Conservation (phyloP, 2,329 filamentous ascomycete genomes). For the Rutstroemia sp. region DNA sequence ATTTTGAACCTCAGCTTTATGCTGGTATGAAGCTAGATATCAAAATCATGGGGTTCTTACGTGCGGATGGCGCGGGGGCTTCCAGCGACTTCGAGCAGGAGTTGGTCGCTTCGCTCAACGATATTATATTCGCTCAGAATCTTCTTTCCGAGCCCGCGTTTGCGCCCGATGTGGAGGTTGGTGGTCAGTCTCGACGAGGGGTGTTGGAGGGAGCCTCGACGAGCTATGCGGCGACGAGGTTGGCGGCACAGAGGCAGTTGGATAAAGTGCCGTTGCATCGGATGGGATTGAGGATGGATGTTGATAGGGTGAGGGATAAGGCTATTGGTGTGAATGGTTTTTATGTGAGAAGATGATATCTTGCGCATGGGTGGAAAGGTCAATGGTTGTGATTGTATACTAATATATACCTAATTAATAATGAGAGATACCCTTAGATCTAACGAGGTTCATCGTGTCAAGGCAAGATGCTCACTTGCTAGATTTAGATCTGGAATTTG, state of each 20-base stretch:
- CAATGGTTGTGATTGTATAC: too few species aligned
- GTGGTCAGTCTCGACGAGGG: conserved; percentile 34
- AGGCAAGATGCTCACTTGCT: too few species aligned
- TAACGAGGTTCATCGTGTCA: too few species aligned
- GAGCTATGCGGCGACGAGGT: conserved; percentile 40
- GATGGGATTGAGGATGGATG: conserved; percentile 48
- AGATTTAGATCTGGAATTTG: too few species aligned
- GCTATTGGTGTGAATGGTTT: conserved; percentile 29
- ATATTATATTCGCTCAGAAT: conserved; percentile 31
- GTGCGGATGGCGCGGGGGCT: conserved; percentile 29
- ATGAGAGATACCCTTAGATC: too few species aligned
- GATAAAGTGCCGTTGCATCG: conserved; percentile 53
- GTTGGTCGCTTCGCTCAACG: conserved; percentile 33
- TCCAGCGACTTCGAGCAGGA: conserved; percentile 30
- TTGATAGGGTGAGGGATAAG: conserved; percentile 41
- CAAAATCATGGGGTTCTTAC: conserved; percentile 54
- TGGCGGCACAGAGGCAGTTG: conserved; percentile 45
- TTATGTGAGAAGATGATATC: conserved; percentile 28
- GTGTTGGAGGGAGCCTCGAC: conserved; percentile 32
- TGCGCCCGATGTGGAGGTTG: conserved; percentile 26
- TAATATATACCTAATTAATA: too few species aligned
- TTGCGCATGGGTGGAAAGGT: too few species aligned
- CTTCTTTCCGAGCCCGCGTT: conserved; percentile 34
- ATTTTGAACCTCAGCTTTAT: conserved; percentile 37
- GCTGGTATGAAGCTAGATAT: conserved; percentile 41